Evolutionary conservation across 208 protist genomes (phyloP), one percentile per base, ranked within the genome.

Genomic region (Histomonas meleagridis): DNA sequence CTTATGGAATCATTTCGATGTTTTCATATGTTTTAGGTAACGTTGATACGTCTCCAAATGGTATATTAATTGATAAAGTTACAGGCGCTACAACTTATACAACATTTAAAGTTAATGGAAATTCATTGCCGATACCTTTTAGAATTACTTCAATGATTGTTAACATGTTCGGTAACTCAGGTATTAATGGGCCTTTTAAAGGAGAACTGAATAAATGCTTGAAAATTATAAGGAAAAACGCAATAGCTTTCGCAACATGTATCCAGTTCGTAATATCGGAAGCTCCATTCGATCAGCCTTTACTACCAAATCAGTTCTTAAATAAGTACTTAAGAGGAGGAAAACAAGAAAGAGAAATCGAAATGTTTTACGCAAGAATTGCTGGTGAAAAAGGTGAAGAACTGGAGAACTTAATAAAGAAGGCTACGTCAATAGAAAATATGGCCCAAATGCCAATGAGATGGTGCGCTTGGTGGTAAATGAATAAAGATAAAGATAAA

Each of bases 391-490:
- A 55, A 14, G 76, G 55, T 38, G 16, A 51, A 55, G 76, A 32
- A n/a, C 46, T 86, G 1, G 40, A 51, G 21, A 14, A 86, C 21
- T 48, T 86, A 12, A 40, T 86, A 0, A n/a, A 51, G 14, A 32
- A 51, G 2, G 40, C 76, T 12, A 86, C 23, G 18, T 23, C 23
- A 9, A 55, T 86, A 10, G 28, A 86, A 32, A 86, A 86, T 55
- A 86, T 86, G 18, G 76, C 76, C 9, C 32, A 43, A 32, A 86
- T 86, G 76, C 76, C 76, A 35, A 28, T 48, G 21, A 40, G 32
- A n/a, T 86, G 76, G 76, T 86, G 55, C 38, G 46, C 76, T 21
- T 86, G 76, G 76, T 86, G 76, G 76, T 86, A 21, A 86, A n/a
- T n/a, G n/a, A n/a, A n/a, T n/a, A n/a, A n/a, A n/a, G n/a, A n/a